These are phyloP conservation scores for Candida takata DNA, from an alignment of 805 yeast genomes.

Conservation along the genomic window DNA sequence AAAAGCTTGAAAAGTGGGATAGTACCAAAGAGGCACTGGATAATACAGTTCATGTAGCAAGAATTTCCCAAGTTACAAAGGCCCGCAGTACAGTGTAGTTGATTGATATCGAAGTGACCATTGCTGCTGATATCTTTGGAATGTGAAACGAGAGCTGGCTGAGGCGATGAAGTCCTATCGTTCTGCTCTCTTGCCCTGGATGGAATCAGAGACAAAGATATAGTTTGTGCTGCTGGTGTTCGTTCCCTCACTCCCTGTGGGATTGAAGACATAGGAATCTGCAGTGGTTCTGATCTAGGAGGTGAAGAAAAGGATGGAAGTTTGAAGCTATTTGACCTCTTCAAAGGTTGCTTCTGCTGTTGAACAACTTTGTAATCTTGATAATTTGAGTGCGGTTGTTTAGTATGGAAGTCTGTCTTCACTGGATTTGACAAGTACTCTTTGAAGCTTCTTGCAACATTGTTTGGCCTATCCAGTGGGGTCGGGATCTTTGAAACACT, in stretches of 20 bases:
- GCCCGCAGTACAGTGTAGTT: conserved; percentile 50
- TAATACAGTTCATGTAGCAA: conserved; percentile 84
- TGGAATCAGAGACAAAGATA: conserved; percentile 6
- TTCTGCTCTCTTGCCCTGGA: background rate
- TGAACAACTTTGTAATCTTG: conserved; percentile 7
- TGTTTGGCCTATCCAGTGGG: background rate
- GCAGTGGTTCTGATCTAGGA: conserved; percentile 1
- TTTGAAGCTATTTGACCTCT: conserved; percentile 7
- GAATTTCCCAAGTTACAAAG: conserved; percentile 80
- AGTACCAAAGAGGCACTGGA: conserved; percentile 82
- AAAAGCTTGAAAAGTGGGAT: conserved; percentile 59
- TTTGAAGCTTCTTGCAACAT: conserved; percentile 10
- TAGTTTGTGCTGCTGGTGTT: background rate
- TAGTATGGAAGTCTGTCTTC: conserved; percentile 12
- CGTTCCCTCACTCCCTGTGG: background rate
- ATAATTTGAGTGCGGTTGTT: background rate
- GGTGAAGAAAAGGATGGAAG: conserved; percentile 5
- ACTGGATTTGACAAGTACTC: conserved; percentile 16
- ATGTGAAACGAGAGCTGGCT: conserved; percentile 5
- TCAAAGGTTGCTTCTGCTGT: conserved; percentile 6
- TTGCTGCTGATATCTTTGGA: background rate
- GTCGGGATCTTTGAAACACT: conserved; percentile 10
- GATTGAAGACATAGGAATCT: background rate
- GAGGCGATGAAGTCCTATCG: conserved; percentile 5
- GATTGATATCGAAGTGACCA: conserved; percentile 3